Evolutionary conservation across 2,329 filamentous ascomycete genomes (phyloP).

Genomic region (Alternaria hordeiaustralica): DNA sequence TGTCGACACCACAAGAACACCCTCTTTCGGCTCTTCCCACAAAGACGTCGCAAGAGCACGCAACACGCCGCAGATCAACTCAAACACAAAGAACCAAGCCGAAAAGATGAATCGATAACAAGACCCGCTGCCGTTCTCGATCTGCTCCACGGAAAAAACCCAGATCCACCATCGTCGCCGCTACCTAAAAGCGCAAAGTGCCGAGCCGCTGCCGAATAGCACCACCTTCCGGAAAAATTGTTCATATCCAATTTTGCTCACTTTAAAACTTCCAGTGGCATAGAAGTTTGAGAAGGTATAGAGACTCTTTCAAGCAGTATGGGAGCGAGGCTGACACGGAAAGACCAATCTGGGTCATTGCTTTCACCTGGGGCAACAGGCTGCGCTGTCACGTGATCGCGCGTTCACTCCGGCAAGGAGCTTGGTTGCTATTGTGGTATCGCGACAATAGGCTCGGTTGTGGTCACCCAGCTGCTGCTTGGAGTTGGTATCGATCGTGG

Average conservation of each 20-base stretch:
- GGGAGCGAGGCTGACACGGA: conserved; percentile 13
- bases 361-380: conserved; percentile 16
- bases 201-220: conserved; percentile 23
- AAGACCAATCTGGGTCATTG: conserved; percentile 13
- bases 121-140: not conserved
- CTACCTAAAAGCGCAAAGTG: conserved; percentile 20
- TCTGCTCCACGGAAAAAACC: not conserved
- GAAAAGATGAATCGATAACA: not conserved
- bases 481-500: not conserved
- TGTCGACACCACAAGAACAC: not conserved
- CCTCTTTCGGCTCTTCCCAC: not conserved
- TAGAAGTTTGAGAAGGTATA: conserved; percentile 8
- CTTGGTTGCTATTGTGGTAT: not conserved
- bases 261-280: not conserved
- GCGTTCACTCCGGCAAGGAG: conserved; percentile 5
- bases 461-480: conserved; percentile 13
- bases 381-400: conserved; percentile 17
- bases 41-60: not conserved
- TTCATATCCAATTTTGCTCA: conserved; percentile 3
- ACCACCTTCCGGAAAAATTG: conserved; percentile 20
- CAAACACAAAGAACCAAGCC: not conserved
- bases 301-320: not conserved
- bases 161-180: conserved; percentile 12
- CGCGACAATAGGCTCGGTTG: conserved; percentile 8
- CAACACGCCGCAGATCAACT: not conserved